Conservation (phyloP, 1,139 yeast genomes). For the Yamadazyma aaseri region DNA sequence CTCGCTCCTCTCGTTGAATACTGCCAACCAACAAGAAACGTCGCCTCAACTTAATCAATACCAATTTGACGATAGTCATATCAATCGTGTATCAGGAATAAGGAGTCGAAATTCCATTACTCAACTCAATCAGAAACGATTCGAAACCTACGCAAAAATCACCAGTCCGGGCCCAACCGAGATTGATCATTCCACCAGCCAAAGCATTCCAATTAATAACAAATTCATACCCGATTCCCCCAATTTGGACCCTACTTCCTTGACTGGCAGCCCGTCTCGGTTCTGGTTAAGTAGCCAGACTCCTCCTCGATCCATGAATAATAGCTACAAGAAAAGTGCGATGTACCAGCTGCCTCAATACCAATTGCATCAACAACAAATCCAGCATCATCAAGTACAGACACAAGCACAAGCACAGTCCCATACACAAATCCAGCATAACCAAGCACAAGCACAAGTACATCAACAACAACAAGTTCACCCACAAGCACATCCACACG, state of each 20-base stretch:
- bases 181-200: constrained; percentile 20
- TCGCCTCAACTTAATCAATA: constrained; percentile 6
- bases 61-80: constrained; percentile 7
- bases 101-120: constrained; percentile 32
- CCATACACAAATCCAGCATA: not conserved
- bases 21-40: constrained; percentile 12
- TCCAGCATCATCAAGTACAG: constrained; percentile 8
- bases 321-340: constrained; percentile 21
- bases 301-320: constrained; percentile 42
- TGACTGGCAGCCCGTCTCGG: constrained; percentile 56
- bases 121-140: constrained; percentile 23
- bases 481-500: constrained; percentile 5
- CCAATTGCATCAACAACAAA: constrained; percentile 8
- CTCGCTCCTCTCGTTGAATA: constrained; percentile 48
- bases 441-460: not conserved
- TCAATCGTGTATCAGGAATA: constrained; percentile 16
- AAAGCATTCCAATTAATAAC: constrained; percentile 28
- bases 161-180: constrained; percentile 24
- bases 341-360: constrained; percentile 10
- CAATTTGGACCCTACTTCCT: constrained; percentile 48
- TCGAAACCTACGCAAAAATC: constrained; percentile 36
- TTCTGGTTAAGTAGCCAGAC: constrained; percentile 54
- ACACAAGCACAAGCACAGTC: constrained; percentile 3
- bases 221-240: constrained; percentile 48
- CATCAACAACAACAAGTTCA: constrained; percentile 3